phyloP scores from a whole-genome alignment of 2,329 filamentous ascomycete species.

The Aaosphaeria pasadenensis region DNA sequence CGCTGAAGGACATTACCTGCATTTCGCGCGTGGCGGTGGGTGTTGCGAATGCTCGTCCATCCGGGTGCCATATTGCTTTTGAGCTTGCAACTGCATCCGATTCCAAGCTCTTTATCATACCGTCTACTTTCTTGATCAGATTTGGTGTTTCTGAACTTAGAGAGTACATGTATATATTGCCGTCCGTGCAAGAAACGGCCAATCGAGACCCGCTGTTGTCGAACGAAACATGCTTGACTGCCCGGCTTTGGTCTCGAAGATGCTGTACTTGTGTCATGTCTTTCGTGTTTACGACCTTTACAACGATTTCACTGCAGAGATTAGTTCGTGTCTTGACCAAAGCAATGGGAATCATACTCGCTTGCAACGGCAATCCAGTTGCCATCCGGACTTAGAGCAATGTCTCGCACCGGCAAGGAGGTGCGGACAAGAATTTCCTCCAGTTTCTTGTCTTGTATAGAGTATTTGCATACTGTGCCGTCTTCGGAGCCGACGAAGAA shows the following conservation, averaged over 20 bases:
- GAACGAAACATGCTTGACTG: conserved; percentile 90
- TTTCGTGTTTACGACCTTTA: conserved; percentile 81
- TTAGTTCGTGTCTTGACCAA: not conserved
- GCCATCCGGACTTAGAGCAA: conserved; percentile 76
- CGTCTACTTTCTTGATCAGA: conserved; percentile 79
- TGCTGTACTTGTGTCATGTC: conserved; percentile 75
- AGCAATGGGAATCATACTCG: conserved; percentile 57
- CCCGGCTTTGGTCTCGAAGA: conserved; percentile 77
- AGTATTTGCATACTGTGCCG: conserved; percentile 92
- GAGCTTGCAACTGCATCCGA: conserved; percentile 73
- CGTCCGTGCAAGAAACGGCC: conserved; percentile 82
- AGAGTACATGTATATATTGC: conserved; percentile 86
- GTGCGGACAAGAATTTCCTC: conserved; percentile 80
- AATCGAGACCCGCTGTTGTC: conserved; percentile 75
- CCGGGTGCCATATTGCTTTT: conserved; percentile 84
- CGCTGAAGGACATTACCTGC: conserved; percentile 82
- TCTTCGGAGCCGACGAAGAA: conserved; percentile 92
- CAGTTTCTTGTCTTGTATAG: conserved; percentile 69
- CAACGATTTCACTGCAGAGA: conserved; percentile 66
- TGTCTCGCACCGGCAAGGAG: conserved; percentile 80
- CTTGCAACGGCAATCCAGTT: conserved; percentile 95
- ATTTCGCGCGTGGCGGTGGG: conserved; percentile 74
- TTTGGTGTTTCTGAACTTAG: conserved; percentile 74
- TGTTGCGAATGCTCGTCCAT: conserved; percentile 85
- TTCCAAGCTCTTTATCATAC: conserved; percentile 76